Conservation (phyloP, 2,329 filamentous ascomycete genomes). For the Myriangium duriaei region DNA sequence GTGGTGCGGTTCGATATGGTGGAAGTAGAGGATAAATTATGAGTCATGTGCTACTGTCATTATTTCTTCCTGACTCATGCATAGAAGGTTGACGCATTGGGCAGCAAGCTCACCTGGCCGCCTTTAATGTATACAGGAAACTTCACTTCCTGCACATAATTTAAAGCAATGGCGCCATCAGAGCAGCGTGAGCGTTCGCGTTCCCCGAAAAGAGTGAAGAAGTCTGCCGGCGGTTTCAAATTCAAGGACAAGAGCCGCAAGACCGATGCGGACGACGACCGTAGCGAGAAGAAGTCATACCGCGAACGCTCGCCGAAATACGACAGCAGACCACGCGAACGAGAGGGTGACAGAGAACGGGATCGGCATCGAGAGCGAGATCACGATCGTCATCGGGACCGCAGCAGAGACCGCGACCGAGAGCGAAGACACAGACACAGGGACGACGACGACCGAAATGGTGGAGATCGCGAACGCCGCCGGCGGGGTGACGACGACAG, state of each 20-base stretch:
- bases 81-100: neutral
- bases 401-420: slow-evolving; percentile 5
- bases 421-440: slow-evolving; percentile 14
- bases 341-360: slow-evolving; percentile 16
- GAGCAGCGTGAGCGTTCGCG: slow-evolving; percentile 16
- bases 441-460: slow-evolving; percentile 24
- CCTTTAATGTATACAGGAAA: too few species aligned
- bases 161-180: slow-evolving; percentile 5
- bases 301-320: slow-evolving; percentile 22
- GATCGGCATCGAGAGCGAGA: slow-evolving; percentile 7
- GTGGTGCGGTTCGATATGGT: neutral
- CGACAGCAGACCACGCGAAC: slow-evolving; percentile 13
- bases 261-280: slow-evolving; percentile 15
- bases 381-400: slow-evolving; percentile 10
- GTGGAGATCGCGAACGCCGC: slow-evolving; percentile 24
- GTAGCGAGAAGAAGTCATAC: slow-evolving; percentile 21
- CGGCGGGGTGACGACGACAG: slow-evolving; percentile 10
- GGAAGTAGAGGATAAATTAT: neutral
- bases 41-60: too few species aligned
- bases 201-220: slow-evolving; percentile 22
- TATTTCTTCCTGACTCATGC: too few species aligned
- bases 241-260: slow-evolving; percentile 24
- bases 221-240: slow-evolving; percentile 22
- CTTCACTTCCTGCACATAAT: neutral
- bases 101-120: neutral